Percentiles rank a stretch among this genome's conserved stretches.
phyloP scores from a whole-genome alignment of 2,329 filamentous ascomycete genomes.

The Fusarium oxysporum region DNA sequence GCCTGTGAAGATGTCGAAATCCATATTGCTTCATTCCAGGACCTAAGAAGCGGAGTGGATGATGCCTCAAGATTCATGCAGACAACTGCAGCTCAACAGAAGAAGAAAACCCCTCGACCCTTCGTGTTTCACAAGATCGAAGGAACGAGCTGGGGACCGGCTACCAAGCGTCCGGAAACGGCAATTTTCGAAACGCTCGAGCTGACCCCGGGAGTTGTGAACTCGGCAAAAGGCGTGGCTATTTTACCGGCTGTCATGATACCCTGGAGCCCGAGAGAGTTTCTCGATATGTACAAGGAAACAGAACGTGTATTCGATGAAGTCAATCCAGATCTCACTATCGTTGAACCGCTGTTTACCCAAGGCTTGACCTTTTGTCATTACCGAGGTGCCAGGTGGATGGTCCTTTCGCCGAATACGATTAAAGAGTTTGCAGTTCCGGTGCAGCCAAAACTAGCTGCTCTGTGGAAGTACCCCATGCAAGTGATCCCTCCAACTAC shows the following conservation, averaged over 20 bases:
- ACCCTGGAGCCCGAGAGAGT: neutral
- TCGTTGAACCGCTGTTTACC: neutral
- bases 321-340: neutral
- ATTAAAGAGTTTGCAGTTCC: neutral
- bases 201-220: neutral
- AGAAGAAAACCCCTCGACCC: fast-evolving
- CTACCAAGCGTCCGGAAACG: neutral
- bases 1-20: neutral
- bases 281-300: neutral
- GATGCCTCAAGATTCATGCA: neutral
- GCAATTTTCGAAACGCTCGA: neutral
- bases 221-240: neutral
- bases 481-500: fast-evolving
- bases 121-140: neutral
- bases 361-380: neutral
- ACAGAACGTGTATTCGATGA: neutral
- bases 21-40: neutral
- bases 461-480: neutral
- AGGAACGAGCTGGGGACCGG: neutral
- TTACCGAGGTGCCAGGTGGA: neutral
- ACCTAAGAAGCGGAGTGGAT: neutral
- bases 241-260: neutral
- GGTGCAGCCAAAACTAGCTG: neutral
- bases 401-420: neutral
- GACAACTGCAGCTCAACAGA: fast-evolving